These are phyloP conservation scores for Panicum miliaceum DNA, from an alignment of 176 grass and related monocot species.

Conservation along the genomic window DNA sequence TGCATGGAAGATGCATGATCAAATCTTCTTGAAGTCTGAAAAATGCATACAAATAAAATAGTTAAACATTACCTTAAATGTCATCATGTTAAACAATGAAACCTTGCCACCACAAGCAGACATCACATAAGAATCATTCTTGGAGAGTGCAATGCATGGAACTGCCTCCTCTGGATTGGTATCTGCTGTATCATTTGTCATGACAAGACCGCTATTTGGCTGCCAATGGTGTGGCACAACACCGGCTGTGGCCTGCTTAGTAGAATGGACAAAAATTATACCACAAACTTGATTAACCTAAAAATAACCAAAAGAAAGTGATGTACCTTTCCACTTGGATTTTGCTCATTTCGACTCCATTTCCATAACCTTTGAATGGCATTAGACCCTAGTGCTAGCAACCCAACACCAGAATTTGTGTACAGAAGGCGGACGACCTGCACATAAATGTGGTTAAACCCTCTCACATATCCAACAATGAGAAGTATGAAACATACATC, in stretches of 20 bases:
- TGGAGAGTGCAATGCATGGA: slow-evolving; percentile 96
- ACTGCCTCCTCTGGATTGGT: slow-evolving; percentile 74
- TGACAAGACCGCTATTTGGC: slow-evolving; percentile 86
- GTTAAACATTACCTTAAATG: slow-evolving; percentile 78
- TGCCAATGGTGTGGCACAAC: slow-evolving; percentile 92
- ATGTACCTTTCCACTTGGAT: slow-evolving; percentile 78
- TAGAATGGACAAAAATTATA: slow-evolving; percentile 42
- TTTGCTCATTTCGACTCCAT: slow-evolving; percentile 80
- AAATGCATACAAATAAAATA: slow-evolving; percentile 26
- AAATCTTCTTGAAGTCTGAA: slow-evolving; percentile 21
- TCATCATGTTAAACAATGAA: slow-evolving; percentile 99
- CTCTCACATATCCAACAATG: slow-evolving; percentile 15
- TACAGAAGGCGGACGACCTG: slow-evolving; percentile 92
- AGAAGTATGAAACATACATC: slow-evolving; percentile 28
- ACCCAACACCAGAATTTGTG: slow-evolving; percentile 87
- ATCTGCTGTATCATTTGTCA: slow-evolving; percentile 85
- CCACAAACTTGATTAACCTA: slow-evolving; percentile 24
- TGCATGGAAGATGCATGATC: slow-evolving; percentile 45
- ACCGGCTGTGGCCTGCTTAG: slow-evolving; percentile 77
- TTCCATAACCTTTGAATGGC: slow-evolving; percentile 94
- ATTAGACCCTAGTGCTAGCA: slow-evolving; percentile 92
- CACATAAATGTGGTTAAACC: slow-evolving; percentile 38
- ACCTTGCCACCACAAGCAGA: slow-evolving; percentile 98
- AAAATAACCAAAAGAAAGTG: slow-evolving; percentile 38
- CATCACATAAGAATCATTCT: slow-evolving; percentile 99